These are phyloP conservation scores for Bidens hawaiensis DNA, from an alignment of 140 eudicot species.

Conservation along the genomic window DNA sequence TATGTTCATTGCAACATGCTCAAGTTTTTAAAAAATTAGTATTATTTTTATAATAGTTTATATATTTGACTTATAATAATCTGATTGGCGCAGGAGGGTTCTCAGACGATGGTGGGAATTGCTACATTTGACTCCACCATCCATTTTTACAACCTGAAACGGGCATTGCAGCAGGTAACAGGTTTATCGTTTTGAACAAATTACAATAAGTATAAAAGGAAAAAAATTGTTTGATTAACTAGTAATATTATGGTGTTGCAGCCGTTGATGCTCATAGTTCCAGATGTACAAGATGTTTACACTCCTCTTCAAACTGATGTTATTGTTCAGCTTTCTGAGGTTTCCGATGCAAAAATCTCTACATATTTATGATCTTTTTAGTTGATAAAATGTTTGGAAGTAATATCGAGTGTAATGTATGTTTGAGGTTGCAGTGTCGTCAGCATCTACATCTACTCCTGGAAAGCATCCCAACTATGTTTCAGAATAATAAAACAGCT, in stretches of 20 bases:
- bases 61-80: conserved; percentile 16
- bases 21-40: conserved; percentile 5
- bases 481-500: conserved; percentile 74
- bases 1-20: conserved; percentile 3
- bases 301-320: conserved; percentile 62
- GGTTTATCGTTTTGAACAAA: conserved; percentile 38
- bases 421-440: conserved; percentile 67
- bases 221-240: conserved; percentile 5
- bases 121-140: conserved; percentile 97
- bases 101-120: conserved; percentile 92
- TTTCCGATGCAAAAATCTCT: conserved; percentile 25
- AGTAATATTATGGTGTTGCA: conserved; percentile 32
- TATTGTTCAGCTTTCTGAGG: conserved; percentile 92
- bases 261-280: conserved; percentile 84
- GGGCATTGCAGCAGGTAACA: conserved; percentile 90
- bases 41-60: too few relatives aligned
- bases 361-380: not conserved
- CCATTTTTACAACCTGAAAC: conserved; percentile 97
- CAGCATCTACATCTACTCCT: conserved; percentile 82
- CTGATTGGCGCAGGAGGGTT: conserved; percentile 74
- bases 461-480: conserved; percentile 95
- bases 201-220: not conserved
- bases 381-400: conserved; percentile 5
- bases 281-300: conserved; percentile 69
- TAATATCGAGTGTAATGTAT: conserved; percentile 6